These are phyloP conservation scores for Centaurea solstitialis DNA, from an alignment of 129 eudicot species.

Conservation along the genomic window DNA sequence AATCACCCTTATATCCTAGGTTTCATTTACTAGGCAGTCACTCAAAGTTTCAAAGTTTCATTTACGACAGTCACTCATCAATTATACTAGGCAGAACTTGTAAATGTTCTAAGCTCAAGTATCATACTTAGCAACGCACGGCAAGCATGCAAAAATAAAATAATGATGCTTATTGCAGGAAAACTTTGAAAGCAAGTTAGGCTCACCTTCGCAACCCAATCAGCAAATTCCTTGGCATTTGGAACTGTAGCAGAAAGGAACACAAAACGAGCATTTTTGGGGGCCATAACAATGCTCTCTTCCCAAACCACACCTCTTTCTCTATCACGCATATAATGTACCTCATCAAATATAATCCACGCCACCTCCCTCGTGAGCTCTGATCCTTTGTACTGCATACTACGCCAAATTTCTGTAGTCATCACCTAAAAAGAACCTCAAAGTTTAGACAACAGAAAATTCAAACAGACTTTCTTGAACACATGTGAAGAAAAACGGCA, in stretches of 20 bases:
- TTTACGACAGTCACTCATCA: background rate
- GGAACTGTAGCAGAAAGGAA: conserved; percentile 98
- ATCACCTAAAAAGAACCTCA: conserved; percentile 61
- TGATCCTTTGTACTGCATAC: conserved; percentile 99
- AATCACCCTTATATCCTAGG: too few relatives aligned
- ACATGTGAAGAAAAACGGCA: background rate
- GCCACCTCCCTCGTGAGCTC: conserved; percentile 94
- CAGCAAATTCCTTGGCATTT: conserved; percentile 97
- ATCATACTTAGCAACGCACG: background rate
- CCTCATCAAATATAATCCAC: conserved; percentile 97
- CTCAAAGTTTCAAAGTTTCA: too few relatives aligned
- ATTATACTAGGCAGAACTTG: background rate
- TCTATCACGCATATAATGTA: conserved; percentile 98
- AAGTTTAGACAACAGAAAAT: background rate
- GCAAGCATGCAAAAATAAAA: background rate
- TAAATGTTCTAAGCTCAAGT: background rate
- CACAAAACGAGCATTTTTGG: conserved; percentile 87
- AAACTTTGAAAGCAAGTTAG: background rate
- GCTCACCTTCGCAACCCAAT: conserved; percentile 98
- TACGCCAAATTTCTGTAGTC: conserved; percentile 99
- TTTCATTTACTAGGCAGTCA: background rate
- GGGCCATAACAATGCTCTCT: conserved; percentile 99
- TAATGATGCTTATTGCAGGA: background rate
- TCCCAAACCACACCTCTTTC: conserved; percentile 99
- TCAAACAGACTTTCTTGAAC: background rate